Base-by-base conservation (phyloP, 202 grass and related monocot genomes). In the Saccharum hybrid region DNA sequence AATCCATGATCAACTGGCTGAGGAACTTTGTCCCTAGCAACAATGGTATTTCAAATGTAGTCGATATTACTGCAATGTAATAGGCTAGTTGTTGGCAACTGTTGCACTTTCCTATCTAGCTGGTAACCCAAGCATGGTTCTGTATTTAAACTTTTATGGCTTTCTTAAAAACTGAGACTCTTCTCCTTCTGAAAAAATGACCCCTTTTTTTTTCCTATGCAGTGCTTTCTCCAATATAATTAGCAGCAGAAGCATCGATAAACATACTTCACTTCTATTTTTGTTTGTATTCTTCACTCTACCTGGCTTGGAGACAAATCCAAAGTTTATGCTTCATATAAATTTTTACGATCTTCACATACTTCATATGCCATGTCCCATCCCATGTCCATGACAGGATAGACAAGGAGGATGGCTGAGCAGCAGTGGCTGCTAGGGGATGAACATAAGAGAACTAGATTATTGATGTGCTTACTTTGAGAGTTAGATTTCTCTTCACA, bases 271-370 rank as follows among this genome's bases (percentile, higher is more conserved):
- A 78, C 10, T 39, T 77, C 18, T 61, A 34, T 52, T 85, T 54
- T 63, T 85, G 19, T 63, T 52, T 6, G 15, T 42, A 71, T 62
- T 51, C 40, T 63, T 15, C 18, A 63, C 39, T 51, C 15, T 4
- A 54, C 9, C 33, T 64, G 33, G 31, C 31, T 71, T 36, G 18
- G 8, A 71, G 41, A 26, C 10, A 71, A 71, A 51, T 70, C 8
- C 38, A 37, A 52, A 63, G 66, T 30, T 52, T 23, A 33, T 13
- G 18, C 3, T 30, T 63, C 13, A 33, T 6, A 33, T 9, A 63
- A 10, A 72, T 40, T 65, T 51, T 72, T 42, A 79, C 21, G 34
- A 26, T 81, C 31, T 63, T 69, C 54, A 40, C 22, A n/a, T 57
- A 83, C 8, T 43, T 45, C 59, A 66, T 19, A 76, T 33, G n/a